These are phyloP conservation scores for Trypanosoma brucei DNA, from an alignment of 208 protist species.

Conservation along the genomic window DNA sequence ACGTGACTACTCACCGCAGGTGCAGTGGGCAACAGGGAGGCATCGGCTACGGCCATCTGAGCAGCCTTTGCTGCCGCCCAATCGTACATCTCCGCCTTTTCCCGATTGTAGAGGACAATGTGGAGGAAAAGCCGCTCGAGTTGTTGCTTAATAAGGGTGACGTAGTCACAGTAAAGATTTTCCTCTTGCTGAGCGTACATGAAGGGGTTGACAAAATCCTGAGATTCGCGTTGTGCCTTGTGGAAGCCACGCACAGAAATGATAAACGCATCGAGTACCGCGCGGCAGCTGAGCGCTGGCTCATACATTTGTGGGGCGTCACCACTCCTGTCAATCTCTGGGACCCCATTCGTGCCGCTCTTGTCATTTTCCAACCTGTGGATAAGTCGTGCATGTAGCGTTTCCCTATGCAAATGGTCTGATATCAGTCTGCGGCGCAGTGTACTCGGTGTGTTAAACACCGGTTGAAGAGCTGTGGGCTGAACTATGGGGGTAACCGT, in stretches of 20 bases:
- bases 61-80: slow-evolving; percentile 29
- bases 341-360: background rate
- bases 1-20: background rate
- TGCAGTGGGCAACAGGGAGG: background rate
- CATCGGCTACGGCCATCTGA: background rate
- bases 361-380: background rate
- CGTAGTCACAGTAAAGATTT: slow-evolving; percentile 45
- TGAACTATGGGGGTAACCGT: slow-evolving; percentile 22
- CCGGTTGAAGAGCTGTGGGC: slow-evolving; percentile 69
- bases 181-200: slow-evolving; percentile 61
- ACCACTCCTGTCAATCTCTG: background rate
- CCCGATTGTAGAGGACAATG: slow-evolving; percentile 63
- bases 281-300: slow-evolving; percentile 28
- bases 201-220: slow-evolving; percentile 68
- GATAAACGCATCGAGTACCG: slow-evolving; percentile 49
- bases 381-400: slow-evolving; percentile 54
- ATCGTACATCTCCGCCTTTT: slow-evolving; percentile 59
- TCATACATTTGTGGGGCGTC: slow-evolving; percentile 14
- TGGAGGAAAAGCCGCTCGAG: slow-evolving; percentile 51
- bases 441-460: slow-evolving; percentile 40
- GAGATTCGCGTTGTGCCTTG: slow-evolving; percentile 28
- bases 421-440: slow-evolving; percentile 46
- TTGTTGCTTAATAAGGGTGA: slow-evolving; percentile 43
- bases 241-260: slow-evolving; percentile 48
- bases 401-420: slow-evolving; percentile 58